These are phyloP conservation scores for Solanum pinnatisectum DNA, from an alignment of 257 asterid genomes.

Conservation along the genomic window DNA sequence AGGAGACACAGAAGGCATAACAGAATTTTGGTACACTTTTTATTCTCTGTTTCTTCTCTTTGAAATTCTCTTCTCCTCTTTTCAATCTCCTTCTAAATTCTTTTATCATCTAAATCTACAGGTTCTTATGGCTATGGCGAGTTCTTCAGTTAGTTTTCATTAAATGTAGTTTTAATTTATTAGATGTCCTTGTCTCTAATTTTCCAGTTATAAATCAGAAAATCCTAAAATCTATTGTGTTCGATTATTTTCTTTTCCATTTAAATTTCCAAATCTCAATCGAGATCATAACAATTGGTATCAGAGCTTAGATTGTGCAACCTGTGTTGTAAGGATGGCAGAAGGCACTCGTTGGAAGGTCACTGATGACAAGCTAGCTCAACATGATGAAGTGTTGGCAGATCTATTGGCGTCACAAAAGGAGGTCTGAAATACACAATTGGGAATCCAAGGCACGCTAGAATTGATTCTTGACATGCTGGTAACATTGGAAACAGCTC, in stretches of 20 bases:
- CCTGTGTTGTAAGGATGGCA: background rate
- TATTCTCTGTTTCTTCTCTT: background rate
- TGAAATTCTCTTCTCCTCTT: background rate
- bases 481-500: background rate
- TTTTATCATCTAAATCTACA: background rate
- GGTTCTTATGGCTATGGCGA: background rate
- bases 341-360: background rate
- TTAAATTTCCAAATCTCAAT: no score
- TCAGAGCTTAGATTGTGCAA: background rate
- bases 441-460: background rate
- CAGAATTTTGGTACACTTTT: no score
- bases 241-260: no score
- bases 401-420: background rate
- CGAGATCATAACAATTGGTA: background rate
- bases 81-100: background rate
- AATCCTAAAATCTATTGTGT: background rate
- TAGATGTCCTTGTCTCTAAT: background rate
- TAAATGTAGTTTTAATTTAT: no score
- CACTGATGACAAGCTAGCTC: background rate
- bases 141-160: background rate
- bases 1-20: no score
- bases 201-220: no score
- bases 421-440: background rate
- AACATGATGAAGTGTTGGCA: background rate
- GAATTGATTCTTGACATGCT: no score